A percentile compares a stretch with the other conserved stretches of the same genome.
These are phyloP conservation scores for Phyllosticta ampelicida DNA, from an alignment of 2,329 filamentous ascomycete genomes.

Conservation along the genomic window DNA sequence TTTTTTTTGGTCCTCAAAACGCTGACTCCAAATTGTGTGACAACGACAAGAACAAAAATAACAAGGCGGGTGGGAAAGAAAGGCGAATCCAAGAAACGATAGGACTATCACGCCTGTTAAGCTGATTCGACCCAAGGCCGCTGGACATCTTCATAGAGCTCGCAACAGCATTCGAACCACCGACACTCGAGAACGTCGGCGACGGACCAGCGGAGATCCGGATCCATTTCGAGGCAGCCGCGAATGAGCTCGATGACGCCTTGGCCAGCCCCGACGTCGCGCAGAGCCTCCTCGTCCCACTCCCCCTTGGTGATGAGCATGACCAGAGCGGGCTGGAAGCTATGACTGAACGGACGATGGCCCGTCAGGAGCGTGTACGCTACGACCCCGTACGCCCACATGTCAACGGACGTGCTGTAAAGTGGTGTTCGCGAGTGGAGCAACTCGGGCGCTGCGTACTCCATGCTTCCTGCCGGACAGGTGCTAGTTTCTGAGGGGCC, in stretches of 20 bases:
- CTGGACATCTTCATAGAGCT: conserved; percentile 10
- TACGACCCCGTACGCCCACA: conserved; percentile 58
- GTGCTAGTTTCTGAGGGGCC: conserved; percentile 47
- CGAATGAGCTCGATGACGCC: conserved; percentile 46
- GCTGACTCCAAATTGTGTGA: not conserved
- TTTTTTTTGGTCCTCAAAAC: not conserved
- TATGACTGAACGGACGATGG: conserved; percentile 50
- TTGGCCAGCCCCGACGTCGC: conserved; percentile 32
- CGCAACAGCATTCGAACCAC: conserved; percentile 39
- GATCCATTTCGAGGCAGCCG: conserved; percentile 49
- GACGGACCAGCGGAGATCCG: conserved; percentile 46
- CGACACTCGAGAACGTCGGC: conserved; percentile 42
- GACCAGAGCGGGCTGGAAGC: conserved; percentile 47
- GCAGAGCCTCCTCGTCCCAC: conserved; percentile 45
- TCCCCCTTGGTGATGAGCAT: conserved; percentile 49
- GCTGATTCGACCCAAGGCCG: conserved; percentile 1
- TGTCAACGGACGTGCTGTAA: conserved; percentile 47
- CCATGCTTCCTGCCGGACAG: conserved; percentile 49
- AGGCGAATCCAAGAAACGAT: not conserved
- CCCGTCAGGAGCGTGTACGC: conserved; percentile 51
- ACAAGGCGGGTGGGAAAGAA: not conserved
- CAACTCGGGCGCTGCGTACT: conserved; percentile 43
- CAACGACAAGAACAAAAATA: not conserved
- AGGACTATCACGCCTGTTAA: not conserved
- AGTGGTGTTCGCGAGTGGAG: conserved; percentile 27